Conservation (phyloP, 768 basidiomycete genomes). For the Calvatia gigantea region DNA sequence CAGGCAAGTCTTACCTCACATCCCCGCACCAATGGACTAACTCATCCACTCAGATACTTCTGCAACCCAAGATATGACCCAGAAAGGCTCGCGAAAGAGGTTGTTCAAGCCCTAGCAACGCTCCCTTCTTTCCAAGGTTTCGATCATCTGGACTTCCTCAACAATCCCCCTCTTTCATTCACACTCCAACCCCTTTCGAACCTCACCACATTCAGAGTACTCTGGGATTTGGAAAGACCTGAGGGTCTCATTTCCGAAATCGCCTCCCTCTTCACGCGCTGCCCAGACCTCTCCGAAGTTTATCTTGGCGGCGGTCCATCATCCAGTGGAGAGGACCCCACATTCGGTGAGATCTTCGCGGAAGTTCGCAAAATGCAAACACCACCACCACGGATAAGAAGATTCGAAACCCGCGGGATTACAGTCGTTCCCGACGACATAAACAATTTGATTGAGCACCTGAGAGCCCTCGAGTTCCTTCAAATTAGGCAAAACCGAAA, state of each 20-base stretch:
- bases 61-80: background rate
- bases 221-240: background rate
- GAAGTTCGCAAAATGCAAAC: background rate
- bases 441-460: background rate
- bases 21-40: background rate
- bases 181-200: constrained; percentile 1
- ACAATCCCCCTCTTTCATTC: background rate
- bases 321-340: background rate
- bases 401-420: background rate
- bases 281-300: background rate
- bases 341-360: background rate
- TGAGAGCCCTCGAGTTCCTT: background rate
- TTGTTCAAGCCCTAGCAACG: constrained; percentile 1
- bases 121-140: background rate
- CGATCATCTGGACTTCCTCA: background rate
- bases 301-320: background rate
- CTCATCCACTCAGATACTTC: background rate
- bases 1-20: background rate
- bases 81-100: background rate
- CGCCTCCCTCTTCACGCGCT: background rate
- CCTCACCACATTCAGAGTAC: background rate
- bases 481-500: background rate
- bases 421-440: background rate
- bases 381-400: background rate
- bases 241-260: background rate